Percentiles rank a stretch among this genome's conserved stretches.
Conservation (phyloP, 441 rosid genomes). For the Manihot esculenta region DNA sequence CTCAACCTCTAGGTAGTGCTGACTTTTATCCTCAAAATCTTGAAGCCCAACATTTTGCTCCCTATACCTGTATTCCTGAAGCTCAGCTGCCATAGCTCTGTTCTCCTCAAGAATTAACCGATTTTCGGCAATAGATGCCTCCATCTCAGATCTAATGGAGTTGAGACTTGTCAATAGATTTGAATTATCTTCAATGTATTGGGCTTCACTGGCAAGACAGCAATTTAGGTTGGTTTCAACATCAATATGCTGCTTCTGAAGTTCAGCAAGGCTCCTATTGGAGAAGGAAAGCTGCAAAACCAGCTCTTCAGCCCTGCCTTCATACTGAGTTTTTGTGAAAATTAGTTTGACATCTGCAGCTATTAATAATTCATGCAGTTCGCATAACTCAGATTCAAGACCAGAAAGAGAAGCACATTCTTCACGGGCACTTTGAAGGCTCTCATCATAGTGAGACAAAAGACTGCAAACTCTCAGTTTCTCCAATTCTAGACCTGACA, state of each 20-base stretch:
- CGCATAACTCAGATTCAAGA: constrained; percentile 66
- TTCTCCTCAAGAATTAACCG: constrained; percentile 44
- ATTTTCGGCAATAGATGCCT: constrained; percentile 55
- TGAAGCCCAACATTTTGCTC: constrained; percentile 36
- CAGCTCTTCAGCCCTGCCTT: constrained; percentile 48
- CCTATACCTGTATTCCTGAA: constrained; percentile 43
- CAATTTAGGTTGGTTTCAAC: constrained; percentile 49
- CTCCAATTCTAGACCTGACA: constrained; percentile 65
- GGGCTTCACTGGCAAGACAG: constrained; percentile 56
- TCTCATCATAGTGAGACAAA: constrained; percentile 49
- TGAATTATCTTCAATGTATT: constrained; percentile 57
- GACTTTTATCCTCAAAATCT: constrained; percentile 36
- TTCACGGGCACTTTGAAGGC: constrained; percentile 37
- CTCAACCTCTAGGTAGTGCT: constrained; percentile 49
- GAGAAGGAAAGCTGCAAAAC: constrained; percentile 47
- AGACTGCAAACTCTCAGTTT: constrained; percentile 44
- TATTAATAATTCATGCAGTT: constrained; percentile 53
- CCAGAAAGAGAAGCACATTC: constrained; percentile 44
- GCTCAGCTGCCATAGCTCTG: constrained; percentile 42
- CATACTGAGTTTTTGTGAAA: constrained; percentile 57
- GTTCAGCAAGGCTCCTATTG: constrained; percentile 42
- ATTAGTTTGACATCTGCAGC: constrained; percentile 54
- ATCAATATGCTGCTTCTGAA: constrained; percentile 53
- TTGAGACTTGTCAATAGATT: constrained; percentile 48
- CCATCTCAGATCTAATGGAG: constrained; percentile 57